Base-by-base conservation (phyloP, 1,139 yeast genomes). In the Kurtzmaniella quercitrusa region DNA sequence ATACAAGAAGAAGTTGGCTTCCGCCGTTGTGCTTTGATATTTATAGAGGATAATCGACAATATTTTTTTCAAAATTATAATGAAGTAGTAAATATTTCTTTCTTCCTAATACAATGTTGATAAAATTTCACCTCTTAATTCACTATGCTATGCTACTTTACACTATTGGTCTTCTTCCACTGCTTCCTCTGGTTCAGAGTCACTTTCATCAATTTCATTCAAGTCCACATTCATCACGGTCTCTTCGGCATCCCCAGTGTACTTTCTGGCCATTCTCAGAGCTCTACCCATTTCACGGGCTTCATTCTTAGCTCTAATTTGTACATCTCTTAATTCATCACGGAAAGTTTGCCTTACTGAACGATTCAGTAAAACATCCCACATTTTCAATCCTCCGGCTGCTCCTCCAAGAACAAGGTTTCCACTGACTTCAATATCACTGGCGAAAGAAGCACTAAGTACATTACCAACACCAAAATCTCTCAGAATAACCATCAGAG, bases 401-500 rank as follows among this genome's bases (percentile, higher is more conserved):
- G 87, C 88, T 58, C 99, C 99, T 53, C 96, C 98, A 48, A 88
- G 78, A 21, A 83, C 84, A 49, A 93, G 63, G 55, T 84, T 80
- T 50, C 96, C 96, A 3, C 91, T 84, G 38, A 88, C 85, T 61
- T 88, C 97, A 43, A 78, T 68, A 62, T 93, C 98, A 40, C 91
- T 85, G 9, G 96, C 94, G 68, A 89, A 94, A 8, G 85, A 70
- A 17, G 88, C 73, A 11, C 91, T 76, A 55, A 94, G 79, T 15
- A 93, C 97, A 59, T 89, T 89, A 48, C 98, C 99, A 42, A 91
- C 88, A 52, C 93, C 98, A 53, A 94, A 84, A 63, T 93, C 97
- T 59, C 98, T 81, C 36, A 94, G 82, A 48, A 89, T 71, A 15
- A 91, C 84, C 96, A 93, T 86, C 11, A 91, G 81, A 19, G 98